Percentiles rank a stretch among this genome's conserved stretches.
Conservation (phyloP, 2,329 filamentous ascomycete genomes). For the Xylariales sp. region DNA sequence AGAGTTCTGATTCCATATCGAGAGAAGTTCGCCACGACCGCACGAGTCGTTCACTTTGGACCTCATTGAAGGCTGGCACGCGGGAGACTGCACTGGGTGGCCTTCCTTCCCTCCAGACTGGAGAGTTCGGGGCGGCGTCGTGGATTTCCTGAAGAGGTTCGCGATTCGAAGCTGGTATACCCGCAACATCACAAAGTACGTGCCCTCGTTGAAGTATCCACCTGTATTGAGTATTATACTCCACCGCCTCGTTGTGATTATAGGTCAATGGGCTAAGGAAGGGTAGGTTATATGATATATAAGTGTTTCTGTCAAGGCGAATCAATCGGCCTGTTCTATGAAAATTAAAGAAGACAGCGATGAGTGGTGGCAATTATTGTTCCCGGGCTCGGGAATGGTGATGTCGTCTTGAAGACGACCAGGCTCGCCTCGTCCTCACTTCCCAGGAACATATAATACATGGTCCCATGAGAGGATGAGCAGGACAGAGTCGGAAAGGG, state of each 20-base stretch:
- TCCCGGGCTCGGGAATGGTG: neutral
- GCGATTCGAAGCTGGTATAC: too few relatives aligned
- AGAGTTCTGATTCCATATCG: constrained; percentile 27
- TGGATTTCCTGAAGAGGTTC: too few relatives aligned
- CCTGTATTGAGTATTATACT: neutral
- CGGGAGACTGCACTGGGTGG: too few relatives aligned
- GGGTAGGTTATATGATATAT: too few relatives aligned
- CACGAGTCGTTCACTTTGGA: constrained; percentile 10
- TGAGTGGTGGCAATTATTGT: neutral
- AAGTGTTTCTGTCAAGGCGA: too few relatives aligned
- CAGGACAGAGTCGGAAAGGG: neutral
- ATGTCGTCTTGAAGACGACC: neutral
- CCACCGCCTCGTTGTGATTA: neutral
- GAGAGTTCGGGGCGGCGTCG: neutral
- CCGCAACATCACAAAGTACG: neutral
- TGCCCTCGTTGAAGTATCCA: neutral
- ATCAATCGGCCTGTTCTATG: too few relatives aligned
- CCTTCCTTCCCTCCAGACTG: neutral
- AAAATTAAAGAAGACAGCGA: neutral
- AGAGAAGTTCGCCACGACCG: constrained; percentile 19
- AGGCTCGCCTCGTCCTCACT: constrained; percentile 4
- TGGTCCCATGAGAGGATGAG: constrained; percentile 2
- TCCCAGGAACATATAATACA: constrained; percentile 3
- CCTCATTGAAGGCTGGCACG: constrained; percentile 1
- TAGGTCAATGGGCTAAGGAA: neutral